Evolutionary conservation across 106 monocot genomes (phyloP).

Genomic region (Acorus gramineus): DNA sequence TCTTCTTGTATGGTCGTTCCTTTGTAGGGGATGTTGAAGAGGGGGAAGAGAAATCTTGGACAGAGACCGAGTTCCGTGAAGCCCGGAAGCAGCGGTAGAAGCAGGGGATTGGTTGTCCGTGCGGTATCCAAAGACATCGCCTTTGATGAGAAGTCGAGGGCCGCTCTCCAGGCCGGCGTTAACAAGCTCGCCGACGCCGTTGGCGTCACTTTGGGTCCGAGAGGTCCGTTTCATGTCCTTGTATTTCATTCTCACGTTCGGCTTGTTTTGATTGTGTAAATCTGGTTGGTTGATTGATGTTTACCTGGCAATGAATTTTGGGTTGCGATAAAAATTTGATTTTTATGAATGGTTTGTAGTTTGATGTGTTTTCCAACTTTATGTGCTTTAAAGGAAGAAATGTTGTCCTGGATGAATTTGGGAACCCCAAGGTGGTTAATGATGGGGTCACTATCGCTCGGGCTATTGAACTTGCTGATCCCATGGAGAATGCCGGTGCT

Average conservation of each 20-base stretch:
- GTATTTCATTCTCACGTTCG: background rate
- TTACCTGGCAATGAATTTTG: background rate
- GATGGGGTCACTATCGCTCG: slow-evolving; percentile 90
- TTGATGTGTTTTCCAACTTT: background rate
- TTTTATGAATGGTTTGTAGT: background rate
- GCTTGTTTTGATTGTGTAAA: too few relatives aligned
- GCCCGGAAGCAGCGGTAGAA: slow-evolving; percentile 8
- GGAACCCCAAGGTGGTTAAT: slow-evolving; percentile 77
- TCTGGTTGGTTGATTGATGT: background rate
- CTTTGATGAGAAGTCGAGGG: slow-evolving; percentile 75
- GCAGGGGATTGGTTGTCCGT: slow-evolving; percentile 31
- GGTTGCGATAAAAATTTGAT: background rate
- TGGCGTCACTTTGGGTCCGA: slow-evolving; percentile 90
- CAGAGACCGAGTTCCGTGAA: slow-evolving; percentile 10
- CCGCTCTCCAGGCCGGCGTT: slow-evolving; percentile 67
- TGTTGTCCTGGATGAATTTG: slow-evolving; percentile 86
- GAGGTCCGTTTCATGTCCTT: slow-evolving; percentile 32
- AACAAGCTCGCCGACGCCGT: slow-evolving; percentile 95
- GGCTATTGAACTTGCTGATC: slow-evolving; percentile 71
- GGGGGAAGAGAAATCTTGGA: slow-evolving; percentile 7
- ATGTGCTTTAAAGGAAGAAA: slow-evolving; percentile 48
- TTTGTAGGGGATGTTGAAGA: slow-evolving; percentile 17
- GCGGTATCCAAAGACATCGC: slow-evolving; percentile 80
- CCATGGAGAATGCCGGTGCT: slow-evolving; percentile 90
- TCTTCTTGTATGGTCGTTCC: too few relatives aligned